Evolutionary conservation across 805 yeast genomes (phyloP).

Genomic region (Wickerhamomyces bovis): DNA sequence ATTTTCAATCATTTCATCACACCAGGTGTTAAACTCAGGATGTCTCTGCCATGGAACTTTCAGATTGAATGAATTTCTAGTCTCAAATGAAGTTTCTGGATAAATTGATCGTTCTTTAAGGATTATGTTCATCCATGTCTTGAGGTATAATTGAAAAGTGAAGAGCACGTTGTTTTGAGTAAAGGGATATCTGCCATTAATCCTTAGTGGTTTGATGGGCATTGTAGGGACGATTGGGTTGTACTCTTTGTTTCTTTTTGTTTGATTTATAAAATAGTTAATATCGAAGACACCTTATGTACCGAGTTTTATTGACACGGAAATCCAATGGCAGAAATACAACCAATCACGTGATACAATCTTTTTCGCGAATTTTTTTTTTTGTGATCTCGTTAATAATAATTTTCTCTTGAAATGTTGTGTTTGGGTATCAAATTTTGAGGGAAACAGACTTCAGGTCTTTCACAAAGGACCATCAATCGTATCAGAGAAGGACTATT

Average conservation of each 20-base stretch:
- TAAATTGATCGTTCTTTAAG: slow-evolving; percentile 32
- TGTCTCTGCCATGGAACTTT: slow-evolving; percentile 40
- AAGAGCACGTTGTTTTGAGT: slow-evolving; percentile 7
- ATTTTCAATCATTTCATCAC: slow-evolving; percentile 4
- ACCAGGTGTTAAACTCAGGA: slow-evolving; percentile 28
- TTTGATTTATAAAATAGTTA: too few relatives aligned
- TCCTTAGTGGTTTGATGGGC: not conserved
- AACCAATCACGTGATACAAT: not conserved
- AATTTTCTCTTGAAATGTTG: not conserved
- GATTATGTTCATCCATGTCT: slow-evolving; percentile 31
- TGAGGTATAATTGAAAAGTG: slow-evolving; percentile 25
- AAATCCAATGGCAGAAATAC: not conserved
- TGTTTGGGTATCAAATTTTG: not conserved
- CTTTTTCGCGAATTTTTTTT: not conserved
- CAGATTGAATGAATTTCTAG: slow-evolving; percentile 36
- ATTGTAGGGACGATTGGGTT: not conserved
- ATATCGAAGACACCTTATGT: too few relatives aligned
- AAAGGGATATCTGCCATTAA: not conserved
- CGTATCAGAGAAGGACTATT: too few relatives aligned
- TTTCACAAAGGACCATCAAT: not conserved
- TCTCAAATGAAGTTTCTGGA: slow-evolving; percentile 29
- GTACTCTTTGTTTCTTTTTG: not conserved
- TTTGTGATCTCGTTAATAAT: not conserved
- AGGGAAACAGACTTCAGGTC: not conserved
- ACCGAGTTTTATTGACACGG: not conserved